Evolutionary conservation across 2,329 filamentous ascomycete genomes (phyloP), one percentile per base, ranked within the genome.

Genomic region (Colletotrichum paranaense): DNA sequence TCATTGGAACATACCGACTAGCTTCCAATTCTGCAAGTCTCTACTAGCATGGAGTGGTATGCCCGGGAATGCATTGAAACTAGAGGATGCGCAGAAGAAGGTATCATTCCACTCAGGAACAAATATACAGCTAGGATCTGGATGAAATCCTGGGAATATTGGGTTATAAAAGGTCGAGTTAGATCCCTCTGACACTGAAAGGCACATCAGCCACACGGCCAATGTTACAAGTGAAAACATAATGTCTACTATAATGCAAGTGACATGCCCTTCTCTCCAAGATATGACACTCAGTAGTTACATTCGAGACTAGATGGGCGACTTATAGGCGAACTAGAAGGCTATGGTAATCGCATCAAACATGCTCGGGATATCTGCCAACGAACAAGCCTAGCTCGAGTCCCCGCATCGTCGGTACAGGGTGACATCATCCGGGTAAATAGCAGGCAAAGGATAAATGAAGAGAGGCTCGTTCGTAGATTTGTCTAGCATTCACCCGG

Each of bases 51-150:
- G 86, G 24, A 90, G 83, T 0, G 88, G 88, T 11, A 89, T 79
- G 0, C 87, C 88, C 0, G 88, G 88, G 75, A 89, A 89, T 0
- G 83, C 81, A 68, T 86, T 85, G 76, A 89, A 90, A 1, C 85
- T 87, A 1, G 87, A 89, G 0, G 85, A 86, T 6, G 84, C 86
- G 74, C 86, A 88, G 77, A 86, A 88, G 76, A 87, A 88, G 14
- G 83, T 86, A 26, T 82, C 81, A 32, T 85, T 78, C 42, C 78
- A 77, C 24, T 84, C 79, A 22, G 78, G 76, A 49, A 86, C 77
- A 64, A 83, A 82, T 14, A 83, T 80, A 68, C 85, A 86, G 5
- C 81, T 84, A 1, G 87, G 86, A 75, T 88, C 86, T 0, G 86
- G 84, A 75, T 88, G 83, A 79, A 84, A 88, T 5, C 87, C 87